Conservation (phyloP, 2,329 filamentous ascomycete genomes). For the Amphichorda felina region DNA sequence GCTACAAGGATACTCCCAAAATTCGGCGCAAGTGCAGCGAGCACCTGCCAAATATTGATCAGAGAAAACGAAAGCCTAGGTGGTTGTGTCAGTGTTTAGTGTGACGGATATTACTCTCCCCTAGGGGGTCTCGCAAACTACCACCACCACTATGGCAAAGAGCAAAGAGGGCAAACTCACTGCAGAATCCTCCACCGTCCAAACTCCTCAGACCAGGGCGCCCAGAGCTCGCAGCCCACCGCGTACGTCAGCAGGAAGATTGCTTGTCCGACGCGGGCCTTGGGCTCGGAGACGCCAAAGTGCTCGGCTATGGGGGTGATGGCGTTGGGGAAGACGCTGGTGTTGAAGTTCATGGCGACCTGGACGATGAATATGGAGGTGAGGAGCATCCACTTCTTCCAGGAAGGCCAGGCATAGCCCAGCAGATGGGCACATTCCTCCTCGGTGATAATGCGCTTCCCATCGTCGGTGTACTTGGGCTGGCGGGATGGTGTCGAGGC, state of each 20-base stretch:
- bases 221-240: constrained; percentile 80
- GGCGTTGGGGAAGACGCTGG: constrained; percentile 60
- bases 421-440: constrained; percentile 53
- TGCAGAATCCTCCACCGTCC: constrained; percentile 67
- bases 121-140: too few species aligned
- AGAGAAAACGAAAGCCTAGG: constrained; percentile 47
- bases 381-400: constrained; percentile 62
- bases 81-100: not conserved
- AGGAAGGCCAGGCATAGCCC: constrained; percentile 45
- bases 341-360: constrained; percentile 71
- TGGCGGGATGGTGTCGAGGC: not conserved
- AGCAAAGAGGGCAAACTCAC: constrained; percentile 18
- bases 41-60: constrained; percentile 66
- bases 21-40: constrained; percentile 60
- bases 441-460: constrained; percentile 33
- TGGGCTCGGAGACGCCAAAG: constrained; percentile 55
- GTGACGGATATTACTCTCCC: not conserved
- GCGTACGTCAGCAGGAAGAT: constrained; percentile 71
- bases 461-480: constrained; percentile 8
- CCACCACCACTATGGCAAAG: too few species aligned
- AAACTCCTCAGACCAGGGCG: constrained; percentile 75
- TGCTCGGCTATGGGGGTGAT: constrained; percentile 51
- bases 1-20: constrained; percentile 59
- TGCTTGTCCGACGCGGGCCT: constrained; percentile 60
- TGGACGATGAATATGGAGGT: constrained; percentile 61